These are phyloP conservation scores for Nigrospora osmanthi DNA, from an alignment of 2,329 filamentous ascomycete genomes.

Conservation along the genomic window DNA sequence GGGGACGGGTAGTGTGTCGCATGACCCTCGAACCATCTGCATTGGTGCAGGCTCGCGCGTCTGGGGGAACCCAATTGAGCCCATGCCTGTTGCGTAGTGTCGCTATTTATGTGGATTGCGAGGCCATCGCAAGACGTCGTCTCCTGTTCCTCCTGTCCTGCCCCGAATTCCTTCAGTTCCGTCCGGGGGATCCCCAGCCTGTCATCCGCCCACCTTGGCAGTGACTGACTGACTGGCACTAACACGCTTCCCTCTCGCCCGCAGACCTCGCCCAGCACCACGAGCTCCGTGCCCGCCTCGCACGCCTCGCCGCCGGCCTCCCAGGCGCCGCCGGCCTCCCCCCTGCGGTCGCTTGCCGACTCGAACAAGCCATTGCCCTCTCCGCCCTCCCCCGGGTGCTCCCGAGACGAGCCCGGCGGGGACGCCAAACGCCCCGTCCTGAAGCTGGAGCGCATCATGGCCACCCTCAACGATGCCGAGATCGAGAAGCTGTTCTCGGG, in stretches of 20 bases:
- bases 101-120: not conserved
- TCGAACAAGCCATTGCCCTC: slow-evolving; percentile 51
- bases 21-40: slow-evolving; percentile 6
- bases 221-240: too few species aligned
- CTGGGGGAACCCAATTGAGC: not conserved
- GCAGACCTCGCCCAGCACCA: too few species aligned
- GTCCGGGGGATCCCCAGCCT: too few species aligned
- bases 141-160: too few species aligned
- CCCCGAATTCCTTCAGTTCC: too few species aligned
- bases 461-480: slow-evolving; percentile 49
- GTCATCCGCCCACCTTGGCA: too few species aligned
- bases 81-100: too few species aligned
- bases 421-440: slow-evolving; percentile 34
- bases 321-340: too few species aligned
- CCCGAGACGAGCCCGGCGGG: slow-evolving; percentile 29
- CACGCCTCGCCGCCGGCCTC: too few species aligned
- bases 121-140: too few species aligned
- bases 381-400: slow-evolving; percentile 36
- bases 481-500: slow-evolving; percentile 66
- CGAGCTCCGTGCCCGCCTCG: too few species aligned
- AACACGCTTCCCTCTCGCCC: too few species aligned
- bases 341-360: slow-evolving; percentile 30
- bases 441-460: slow-evolving; percentile 51
- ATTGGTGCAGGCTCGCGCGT: slow-evolving; percentile 1
- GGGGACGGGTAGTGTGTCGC: slow-evolving; percentile 4